Evolutionary conservation across 495 filamentous ascomycete genomes (phyloP).

Genomic region (Penicillium roqueforti): DNA sequence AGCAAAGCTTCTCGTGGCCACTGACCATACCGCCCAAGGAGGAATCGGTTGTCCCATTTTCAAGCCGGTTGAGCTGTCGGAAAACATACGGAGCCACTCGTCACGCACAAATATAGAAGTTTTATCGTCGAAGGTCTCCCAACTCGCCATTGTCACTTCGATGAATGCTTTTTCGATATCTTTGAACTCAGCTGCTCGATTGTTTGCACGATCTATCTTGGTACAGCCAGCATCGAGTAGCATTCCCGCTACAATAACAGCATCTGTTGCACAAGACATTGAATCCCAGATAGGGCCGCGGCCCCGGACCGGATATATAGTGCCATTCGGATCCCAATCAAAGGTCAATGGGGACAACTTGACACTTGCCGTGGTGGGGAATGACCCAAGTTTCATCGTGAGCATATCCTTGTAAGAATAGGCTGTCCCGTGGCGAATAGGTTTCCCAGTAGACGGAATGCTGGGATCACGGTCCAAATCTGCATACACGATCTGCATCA

Average conservation of each 20-base stretch:
- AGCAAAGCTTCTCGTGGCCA: slow-evolving; percentile 20
- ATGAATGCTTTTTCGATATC: slow-evolving; percentile 30
- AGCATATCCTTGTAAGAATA: slow-evolving; percentile 11
- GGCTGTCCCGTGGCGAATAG: slow-evolving; percentile 16
- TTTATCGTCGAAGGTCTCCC: slow-evolving; percentile 25
- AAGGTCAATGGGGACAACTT: slow-evolving; percentile 10
- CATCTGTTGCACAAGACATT: slow-evolving; percentile 30
- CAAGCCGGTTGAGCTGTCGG: background rate
- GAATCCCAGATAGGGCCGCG: slow-evolving; percentile 25
- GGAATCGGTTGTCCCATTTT: slow-evolving; percentile 7
- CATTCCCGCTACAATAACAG: slow-evolving; percentile 31
- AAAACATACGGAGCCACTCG: slow-evolving; percentile 16
- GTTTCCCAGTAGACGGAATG: slow-evolving; percentile 10
- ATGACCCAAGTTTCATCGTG: slow-evolving; percentile 15
- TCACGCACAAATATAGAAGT: slow-evolving; percentile 19
- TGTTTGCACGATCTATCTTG: slow-evolving; percentile 25
- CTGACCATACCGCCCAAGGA: slow-evolving; percentile 21
- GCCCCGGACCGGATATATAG: slow-evolving; percentile 24
- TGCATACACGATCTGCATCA: slow-evolving; percentile 29
- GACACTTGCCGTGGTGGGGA: slow-evolving; percentile 14
- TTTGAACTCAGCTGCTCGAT: slow-evolving; percentile 13
- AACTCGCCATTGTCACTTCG: slow-evolving; percentile 31
- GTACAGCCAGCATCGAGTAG: slow-evolving; percentile 40
- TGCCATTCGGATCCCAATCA: slow-evolving; percentile 18
- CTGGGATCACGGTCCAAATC: slow-evolving; percentile 29